Conservation (phyloP, 164 flowering plant genomes). For the Umbellularia californica region DNA sequence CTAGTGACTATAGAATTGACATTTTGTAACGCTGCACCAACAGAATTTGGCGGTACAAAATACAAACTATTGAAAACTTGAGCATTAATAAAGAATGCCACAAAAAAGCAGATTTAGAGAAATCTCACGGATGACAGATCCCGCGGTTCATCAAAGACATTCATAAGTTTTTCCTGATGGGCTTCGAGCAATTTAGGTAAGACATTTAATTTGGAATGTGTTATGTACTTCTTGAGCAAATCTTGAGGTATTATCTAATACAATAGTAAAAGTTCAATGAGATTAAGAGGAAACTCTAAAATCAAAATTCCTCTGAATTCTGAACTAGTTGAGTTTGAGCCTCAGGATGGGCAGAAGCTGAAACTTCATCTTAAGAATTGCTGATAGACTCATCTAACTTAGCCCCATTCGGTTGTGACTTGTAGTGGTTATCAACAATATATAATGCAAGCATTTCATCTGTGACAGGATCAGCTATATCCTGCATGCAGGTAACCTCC, state of each 20-base stretch:
- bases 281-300: not conserved
- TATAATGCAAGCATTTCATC: conserved; percentile 95
- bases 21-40: no score
- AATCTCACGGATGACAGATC: conserved; percentile 12
- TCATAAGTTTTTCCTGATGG: conserved; percentile 72
- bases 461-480: conserved; percentile 72
- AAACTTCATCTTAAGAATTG: conserved; percentile 21
- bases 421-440: conserved; percentile 92
- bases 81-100: no score
- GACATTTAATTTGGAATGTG: conserved; percentile 86
- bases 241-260: conserved; percentile 84
- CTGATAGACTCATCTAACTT: no score
- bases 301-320: not conserved
- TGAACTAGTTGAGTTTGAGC: conserved; percentile 26
- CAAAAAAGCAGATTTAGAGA: no score
- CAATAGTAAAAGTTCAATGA: not conserved
- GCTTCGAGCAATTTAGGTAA: conserved; percentile 88
- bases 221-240: conserved; percentile 80
- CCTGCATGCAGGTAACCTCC: conserved; percentile 43
- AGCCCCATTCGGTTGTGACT: conserved; percentile 53
- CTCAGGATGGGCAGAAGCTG: conserved; percentile 63
- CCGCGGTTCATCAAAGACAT: conserved; percentile 86
- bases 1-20: conserved; percentile 16
- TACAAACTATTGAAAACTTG: no score
- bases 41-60: no score